phyloP scores from a whole-genome alignment of 306 rosid genomes.

The Prunus padus region DNA sequence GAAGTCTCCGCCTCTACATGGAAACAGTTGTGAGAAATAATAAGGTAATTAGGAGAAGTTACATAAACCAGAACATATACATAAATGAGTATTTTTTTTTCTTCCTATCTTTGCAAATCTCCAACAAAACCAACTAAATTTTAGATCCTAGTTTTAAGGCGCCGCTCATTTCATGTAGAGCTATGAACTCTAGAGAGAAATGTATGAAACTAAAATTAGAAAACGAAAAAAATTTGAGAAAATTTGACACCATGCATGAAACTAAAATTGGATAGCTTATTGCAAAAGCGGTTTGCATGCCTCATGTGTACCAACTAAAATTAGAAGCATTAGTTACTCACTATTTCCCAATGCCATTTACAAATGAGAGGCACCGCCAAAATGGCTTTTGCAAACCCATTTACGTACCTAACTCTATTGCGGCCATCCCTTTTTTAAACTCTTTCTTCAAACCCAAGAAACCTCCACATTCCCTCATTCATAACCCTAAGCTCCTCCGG shows the following conservation, averaged over 20 bases:
- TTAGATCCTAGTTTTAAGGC: not conserved
- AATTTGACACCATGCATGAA: not conserved
- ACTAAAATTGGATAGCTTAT: conserved; percentile 2
- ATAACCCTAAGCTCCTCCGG: not conserved
- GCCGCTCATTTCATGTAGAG: not conserved
- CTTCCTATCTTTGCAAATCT: not conserved
- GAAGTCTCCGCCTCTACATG: too few species aligned
- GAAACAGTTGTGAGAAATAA: too few species aligned
- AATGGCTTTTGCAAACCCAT: not conserved
- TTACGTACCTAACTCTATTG: not conserved
- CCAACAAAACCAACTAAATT: not conserved
- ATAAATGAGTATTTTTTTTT: too few species aligned
- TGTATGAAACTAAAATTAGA: not conserved
- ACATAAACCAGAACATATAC: too few species aligned
- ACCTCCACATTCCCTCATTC: not conserved
- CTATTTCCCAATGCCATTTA: not conserved
- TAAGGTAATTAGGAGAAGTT: too few species aligned
- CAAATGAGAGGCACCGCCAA: not conserved
- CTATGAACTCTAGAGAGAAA: not conserved
- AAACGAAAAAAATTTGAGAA: not conserved
- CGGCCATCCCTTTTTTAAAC: not conserved
- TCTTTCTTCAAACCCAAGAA: conserved; percentile 3
- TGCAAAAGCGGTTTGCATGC: not conserved
- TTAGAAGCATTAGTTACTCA: not conserved
- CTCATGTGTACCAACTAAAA: not conserved